Conservation (phyloP, 2,329 filamentous ascomycete genomes). For the Colletotrichum lentis region DNA sequence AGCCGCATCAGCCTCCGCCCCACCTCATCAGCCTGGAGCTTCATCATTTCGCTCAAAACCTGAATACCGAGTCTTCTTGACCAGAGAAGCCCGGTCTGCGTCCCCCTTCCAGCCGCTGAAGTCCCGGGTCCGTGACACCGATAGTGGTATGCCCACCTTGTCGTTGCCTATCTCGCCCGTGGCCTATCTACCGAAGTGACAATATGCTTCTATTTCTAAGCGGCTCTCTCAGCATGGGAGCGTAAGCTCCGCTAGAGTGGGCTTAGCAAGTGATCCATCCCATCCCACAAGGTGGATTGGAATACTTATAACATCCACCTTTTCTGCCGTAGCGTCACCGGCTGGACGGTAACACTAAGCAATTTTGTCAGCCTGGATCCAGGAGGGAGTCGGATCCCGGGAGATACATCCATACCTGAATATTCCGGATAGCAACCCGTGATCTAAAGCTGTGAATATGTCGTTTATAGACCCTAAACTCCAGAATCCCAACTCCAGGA, state of each 20-base stretch:
- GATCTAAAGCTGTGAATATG: slow-evolving; percentile 27
- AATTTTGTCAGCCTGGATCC: slow-evolving; percentile 23
- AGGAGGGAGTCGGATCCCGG: slow-evolving; percentile 5
- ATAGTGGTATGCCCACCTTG: neutral
- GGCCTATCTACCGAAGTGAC: slow-evolving; percentile 19
- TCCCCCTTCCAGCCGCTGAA: neutral
- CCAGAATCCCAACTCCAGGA: too few relatives aligned
- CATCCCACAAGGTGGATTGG: neutral
- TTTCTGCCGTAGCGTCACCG: slow-evolving; percentile 18
- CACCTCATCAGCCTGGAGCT: neutral
- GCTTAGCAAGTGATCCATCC: neutral
- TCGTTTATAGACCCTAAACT: slow-evolving; percentile 3
- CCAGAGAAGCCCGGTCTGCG: neutral
- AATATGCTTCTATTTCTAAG: neutral
- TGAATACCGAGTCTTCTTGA: neutral
- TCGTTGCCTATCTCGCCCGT: slow-evolving; percentile 8
- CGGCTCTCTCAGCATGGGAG: slow-evolving; percentile 5
- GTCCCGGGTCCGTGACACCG: neutral
- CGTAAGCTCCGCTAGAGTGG: neutral
- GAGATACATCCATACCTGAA: neutral
- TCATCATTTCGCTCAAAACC: neutral
- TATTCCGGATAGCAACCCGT: slow-evolving; percentile 12
- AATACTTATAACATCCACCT: neutral
- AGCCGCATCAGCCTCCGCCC: neutral
- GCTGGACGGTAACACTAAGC: slow-evolving; percentile 27